phyloP scores from a whole-genome alignment of 2,329 filamentous ascomycete species.

The Aureobasidium sp. region DNA sequence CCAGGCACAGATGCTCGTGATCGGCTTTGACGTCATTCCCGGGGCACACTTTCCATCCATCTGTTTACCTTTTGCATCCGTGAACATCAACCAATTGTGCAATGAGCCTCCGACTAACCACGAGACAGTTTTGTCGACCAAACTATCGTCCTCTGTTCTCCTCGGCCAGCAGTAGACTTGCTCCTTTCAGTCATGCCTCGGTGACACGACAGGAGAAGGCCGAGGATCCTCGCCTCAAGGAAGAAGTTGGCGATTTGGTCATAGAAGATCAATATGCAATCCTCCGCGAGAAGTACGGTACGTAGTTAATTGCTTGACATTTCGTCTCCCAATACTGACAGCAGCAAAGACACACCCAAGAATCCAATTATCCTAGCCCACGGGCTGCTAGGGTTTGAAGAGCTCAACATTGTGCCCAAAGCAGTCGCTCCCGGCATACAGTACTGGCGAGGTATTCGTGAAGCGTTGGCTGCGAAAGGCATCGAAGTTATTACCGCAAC shows the following conservation, averaged over 20 bases:
- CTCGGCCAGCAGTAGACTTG: neutral
- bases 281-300: constrained; percentile 52
- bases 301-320: neutral
- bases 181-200: neutral
- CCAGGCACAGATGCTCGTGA: neutral
- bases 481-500: constrained; percentile 56
- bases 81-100: neutral
- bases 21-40: constrained; percentile 7
- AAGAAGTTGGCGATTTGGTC: constrained; percentile 18
- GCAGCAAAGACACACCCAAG: constrained; percentile 36
- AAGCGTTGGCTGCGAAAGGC: constrained; percentile 49
- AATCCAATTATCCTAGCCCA: constrained; percentile 57
- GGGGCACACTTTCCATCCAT: constrained; percentile 2
- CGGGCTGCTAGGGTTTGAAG: constrained; percentile 60
- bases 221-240: constrained; percentile 11
- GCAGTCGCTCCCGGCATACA: constrained; percentile 48
- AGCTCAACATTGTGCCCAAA: constrained; percentile 41
- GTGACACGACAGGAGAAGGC: neutral
- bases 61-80: neutral
- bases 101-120: constrained; percentile 6
- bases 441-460: constrained; percentile 59
- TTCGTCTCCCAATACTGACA: neutral
- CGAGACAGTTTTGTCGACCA: neutral
- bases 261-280: constrained; percentile 57
- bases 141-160: neutral